Base-by-base conservation (phyloP, 129 eudicot species). In the Pseudognaphalium luteoalbum region DNA sequence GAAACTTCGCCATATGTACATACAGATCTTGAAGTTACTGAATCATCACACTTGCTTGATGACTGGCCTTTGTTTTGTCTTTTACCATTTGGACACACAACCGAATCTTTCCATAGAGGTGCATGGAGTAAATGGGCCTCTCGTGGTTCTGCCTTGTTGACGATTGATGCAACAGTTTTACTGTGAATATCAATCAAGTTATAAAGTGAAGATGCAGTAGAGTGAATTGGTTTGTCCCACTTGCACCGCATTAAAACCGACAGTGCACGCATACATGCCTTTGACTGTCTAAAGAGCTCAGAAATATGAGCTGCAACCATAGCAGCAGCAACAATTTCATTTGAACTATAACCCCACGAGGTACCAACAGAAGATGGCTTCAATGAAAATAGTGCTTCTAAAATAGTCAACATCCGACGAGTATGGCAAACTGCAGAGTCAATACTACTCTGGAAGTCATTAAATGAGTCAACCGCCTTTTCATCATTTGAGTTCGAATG, bases 271-370 rank as follows among this genome's bases (percentile, higher is more conserved):
- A 90, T 90, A 80, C 98, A 92, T 42, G 96, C 96, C 80, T 92
- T 92, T 21, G 98, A 92, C 57, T 81, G 86, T 81, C 97, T 83
- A 70, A 94, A 94, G 29, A 94, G 83, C 68, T 91, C 98, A 25
- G 98, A 94, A 56, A 94, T 84, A 74, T 94, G 98, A 64, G 98
- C 98, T 0, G 98, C 98, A 66, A 94, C 98, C 98, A 94, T 94
- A 67, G 98, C 98, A 37, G 98, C 98, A 66, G 98, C 98, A 82
- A 94, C 97, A 21, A 94, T 91, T 82, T 94, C 98, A 79, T 88
- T 94, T 64, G 98, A 94, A 76, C 97, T 94, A 79, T 85, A 91
- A 61, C 98, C 87, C 98, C 97, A 91, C 17, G 97, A 91, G 10
- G 97, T 91, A 47, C 98, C 96, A 44, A 94, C 89, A 11, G 98